These are phyloP conservation scores for Misopates orontium DNA, from an alignment of 257 asterid species.

Conservation along the genomic window DNA sequence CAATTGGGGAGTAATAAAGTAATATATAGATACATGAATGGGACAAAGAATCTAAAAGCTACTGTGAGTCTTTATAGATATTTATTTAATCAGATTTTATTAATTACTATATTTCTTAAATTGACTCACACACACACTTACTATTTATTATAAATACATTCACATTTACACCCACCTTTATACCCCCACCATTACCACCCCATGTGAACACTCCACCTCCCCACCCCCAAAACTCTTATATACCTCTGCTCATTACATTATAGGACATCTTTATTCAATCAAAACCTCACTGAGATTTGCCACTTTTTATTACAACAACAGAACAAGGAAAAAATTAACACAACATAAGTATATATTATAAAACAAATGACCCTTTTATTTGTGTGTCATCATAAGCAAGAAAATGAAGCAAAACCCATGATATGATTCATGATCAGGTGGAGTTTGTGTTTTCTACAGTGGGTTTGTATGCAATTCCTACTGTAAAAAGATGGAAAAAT, in stretches of 20 bases:
- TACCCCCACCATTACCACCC: conserved; percentile 27
- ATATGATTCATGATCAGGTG: conserved; percentile 34
- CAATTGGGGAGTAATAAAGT: conserved; percentile 6
- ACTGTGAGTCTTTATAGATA: conserved; percentile 18
- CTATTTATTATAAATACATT: too few species aligned
- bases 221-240: conserved; percentile 4
- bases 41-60: conserved; percentile 36
- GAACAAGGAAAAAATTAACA: too few species aligned
- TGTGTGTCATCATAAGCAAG: conserved; percentile 21
- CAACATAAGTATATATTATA: background rate
- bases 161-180: conserved; percentile 48
- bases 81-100: conserved; percentile 12
- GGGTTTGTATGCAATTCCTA: conserved; percentile 26
- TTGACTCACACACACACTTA: conserved; percentile 23
- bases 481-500: conserved; percentile 33
- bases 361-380: conserved; percentile 19
- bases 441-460: conserved; percentile 28
- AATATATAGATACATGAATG: conserved; percentile 20
- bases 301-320: conserved; percentile 6
- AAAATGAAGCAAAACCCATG: conserved; percentile 12
- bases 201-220: conserved; percentile 37
- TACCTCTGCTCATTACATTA: conserved; percentile 7
- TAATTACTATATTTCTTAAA: background rate
- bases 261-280: conserved; percentile 34
- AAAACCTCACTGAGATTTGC: conserved; percentile 35